Percentiles rank a stretch among this genome's conserved stretches.
phyloP scores from a whole-genome alignment of 306 rosid genomes.

The Cicer yamashitae region DNA sequence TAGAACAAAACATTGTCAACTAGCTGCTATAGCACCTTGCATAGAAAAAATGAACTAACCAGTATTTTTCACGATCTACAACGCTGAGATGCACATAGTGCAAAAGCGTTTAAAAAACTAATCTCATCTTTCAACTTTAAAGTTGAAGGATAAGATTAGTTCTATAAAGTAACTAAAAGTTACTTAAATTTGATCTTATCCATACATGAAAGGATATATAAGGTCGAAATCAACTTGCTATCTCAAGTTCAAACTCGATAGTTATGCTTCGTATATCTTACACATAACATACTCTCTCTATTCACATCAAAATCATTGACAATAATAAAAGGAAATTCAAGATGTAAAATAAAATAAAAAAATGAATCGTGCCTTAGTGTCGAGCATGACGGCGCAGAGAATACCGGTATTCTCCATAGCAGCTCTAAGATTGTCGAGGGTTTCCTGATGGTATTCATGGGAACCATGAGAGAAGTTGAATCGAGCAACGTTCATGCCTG shows the following conservation, averaged over 20 bases:
- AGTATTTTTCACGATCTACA: too few relatives aligned
- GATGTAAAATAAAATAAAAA: background rate
- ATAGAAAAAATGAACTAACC: too few relatives aligned
- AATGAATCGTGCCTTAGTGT: slow-evolving; percentile 69
- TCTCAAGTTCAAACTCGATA: background rate
- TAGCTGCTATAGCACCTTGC: too few relatives aligned
- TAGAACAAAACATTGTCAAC: too few relatives aligned
- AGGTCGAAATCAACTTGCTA: background rate
- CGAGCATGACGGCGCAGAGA: slow-evolving; percentile 99
- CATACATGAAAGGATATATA: background rate
- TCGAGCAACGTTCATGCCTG: slow-evolving; percentile 99
- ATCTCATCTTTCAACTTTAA: too few relatives aligned
- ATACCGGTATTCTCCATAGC: slow-evolving; percentile 93
- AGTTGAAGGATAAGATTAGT: too few relatives aligned
- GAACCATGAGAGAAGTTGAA: slow-evolving; percentile 99
- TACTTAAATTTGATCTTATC: background rate
- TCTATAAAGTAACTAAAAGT: background rate
- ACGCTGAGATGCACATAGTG: background rate
- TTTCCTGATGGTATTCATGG: slow-evolving; percentile 93
- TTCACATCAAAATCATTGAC: background rate
- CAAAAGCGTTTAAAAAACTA: background rate
- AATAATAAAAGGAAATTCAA: background rate
- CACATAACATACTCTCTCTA: background rate
- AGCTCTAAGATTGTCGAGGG: slow-evolving; percentile 77
- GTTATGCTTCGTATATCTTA: background rate